Evolutionary conservation across 106 monocot genomes (phyloP).

Genomic region (Apostasia shenzhenica): DNA sequence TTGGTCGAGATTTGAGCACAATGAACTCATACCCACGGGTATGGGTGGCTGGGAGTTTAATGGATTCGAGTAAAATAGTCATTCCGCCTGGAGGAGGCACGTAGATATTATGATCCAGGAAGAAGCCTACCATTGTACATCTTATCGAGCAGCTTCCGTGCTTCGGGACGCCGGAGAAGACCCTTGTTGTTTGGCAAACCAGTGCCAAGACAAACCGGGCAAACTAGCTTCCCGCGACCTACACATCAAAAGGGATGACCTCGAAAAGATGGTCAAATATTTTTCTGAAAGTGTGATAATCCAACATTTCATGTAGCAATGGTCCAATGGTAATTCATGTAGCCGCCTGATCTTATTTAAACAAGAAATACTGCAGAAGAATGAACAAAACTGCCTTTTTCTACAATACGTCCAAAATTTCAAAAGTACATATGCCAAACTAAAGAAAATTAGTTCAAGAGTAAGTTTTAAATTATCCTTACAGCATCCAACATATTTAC

Average conservation of each 20-base stretch:
- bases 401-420: too few species aligned
- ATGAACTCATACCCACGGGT: too few species aligned
- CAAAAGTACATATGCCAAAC: too few species aligned
- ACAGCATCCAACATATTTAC: too few species aligned
- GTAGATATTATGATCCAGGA: slow-evolving; percentile 34
- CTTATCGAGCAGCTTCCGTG: slow-evolving; percentile 79
- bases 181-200: slow-evolving; percentile 97
- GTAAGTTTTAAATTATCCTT: too few species aligned
- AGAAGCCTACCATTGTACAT: slow-evolving; percentile 92
- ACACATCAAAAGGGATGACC: not conserved
- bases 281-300: not conserved
- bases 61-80: not conserved
- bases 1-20: too few species aligned
- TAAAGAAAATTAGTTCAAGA: too few species aligned
- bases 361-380: too few species aligned
- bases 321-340: not conserved
- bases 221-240: slow-evolving; percentile 93
- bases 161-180: slow-evolving; percentile 82
- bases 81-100: not conserved
- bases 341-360: too few species aligned
- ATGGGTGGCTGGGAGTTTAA: not conserved
- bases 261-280: not conserved
- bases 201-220: slow-evolving; percentile 84
- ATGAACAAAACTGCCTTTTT: too few species aligned
- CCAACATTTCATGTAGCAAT: not conserved